These are phyloP conservation scores for Rosa lucieae DNA, from an alignment of 306 rosid species.

Conservation along the genomic window DNA sequence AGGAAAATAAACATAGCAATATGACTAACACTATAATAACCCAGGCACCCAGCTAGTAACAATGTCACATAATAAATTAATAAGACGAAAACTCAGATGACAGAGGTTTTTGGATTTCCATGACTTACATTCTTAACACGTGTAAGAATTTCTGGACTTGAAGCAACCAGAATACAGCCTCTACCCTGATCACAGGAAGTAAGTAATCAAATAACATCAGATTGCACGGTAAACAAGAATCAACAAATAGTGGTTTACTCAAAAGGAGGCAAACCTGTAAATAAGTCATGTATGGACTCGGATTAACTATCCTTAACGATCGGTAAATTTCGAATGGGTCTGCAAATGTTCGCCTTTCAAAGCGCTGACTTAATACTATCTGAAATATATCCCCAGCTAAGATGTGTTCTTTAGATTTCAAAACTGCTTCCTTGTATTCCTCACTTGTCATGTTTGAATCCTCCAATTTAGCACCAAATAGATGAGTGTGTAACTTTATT, in stretches of 20 bases:
- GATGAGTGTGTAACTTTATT: constrained; percentile 54
- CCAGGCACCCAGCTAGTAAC: neutral
- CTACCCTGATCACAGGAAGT: constrained; percentile 58
- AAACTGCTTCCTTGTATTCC: constrained; percentile 79
- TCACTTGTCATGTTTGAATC: constrained; percentile 75
- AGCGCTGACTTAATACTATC: constrained; percentile 91
- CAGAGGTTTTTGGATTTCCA: constrained; percentile 2
- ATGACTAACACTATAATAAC: neutral
- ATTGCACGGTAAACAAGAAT: constrained; percentile 13
- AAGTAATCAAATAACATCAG: constrained; percentile 16
- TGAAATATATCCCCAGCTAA: constrained; percentile 96
- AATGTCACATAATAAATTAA: constrained; percentile 4
- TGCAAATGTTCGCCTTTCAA: constrained; percentile 91
- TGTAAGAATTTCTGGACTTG: constrained; percentile 98
- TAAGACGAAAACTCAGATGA: constrained; percentile 4
- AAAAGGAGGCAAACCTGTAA: constrained; percentile 62
- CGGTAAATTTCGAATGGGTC: constrained; percentile 96
- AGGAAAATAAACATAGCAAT: neutral
- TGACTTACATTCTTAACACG: constrained; percentile 76
- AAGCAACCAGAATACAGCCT: constrained; percentile 95
- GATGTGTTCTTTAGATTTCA: constrained; percentile 91
- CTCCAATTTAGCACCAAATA: constrained; percentile 75
- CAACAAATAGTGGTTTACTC: neutral
- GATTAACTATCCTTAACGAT: constrained; percentile 91
- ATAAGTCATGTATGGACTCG: constrained; percentile 97